Conservation (phyloP, 2,329 filamentous ascomycete genomes). For the Eurotiales sp. region DNA sequence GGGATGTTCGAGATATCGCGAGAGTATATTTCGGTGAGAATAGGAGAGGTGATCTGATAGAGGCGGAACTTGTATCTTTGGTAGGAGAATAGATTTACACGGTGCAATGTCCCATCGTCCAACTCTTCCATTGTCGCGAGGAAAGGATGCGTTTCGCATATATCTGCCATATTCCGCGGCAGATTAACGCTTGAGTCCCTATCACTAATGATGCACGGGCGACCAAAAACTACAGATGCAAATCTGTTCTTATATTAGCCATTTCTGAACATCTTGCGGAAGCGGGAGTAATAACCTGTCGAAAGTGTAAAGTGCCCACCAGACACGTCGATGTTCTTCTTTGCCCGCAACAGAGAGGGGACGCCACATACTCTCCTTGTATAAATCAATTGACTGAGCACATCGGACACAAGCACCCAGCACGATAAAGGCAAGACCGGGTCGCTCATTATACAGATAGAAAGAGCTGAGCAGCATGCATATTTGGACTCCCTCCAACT, state of each 20-base stretch:
- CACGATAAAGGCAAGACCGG: background rate
- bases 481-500: background rate
- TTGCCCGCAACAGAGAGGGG: background rate
- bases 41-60: background rate
- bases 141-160: background rate
- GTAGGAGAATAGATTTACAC: background rate
- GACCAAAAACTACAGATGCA: background rate
- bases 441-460: background rate
- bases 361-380: background rate
- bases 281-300: background rate
- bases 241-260: background rate
- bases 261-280: background rate
- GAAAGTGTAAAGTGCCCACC: background rate
- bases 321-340: background rate
- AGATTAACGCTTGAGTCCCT: background rate
- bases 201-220: background rate
- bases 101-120: background rate
- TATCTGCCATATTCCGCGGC: background rate
- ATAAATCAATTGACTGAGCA: background rate
- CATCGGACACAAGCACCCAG: background rate
- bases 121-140: background rate
- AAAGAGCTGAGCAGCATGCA: background rate
- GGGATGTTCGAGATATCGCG: background rate
- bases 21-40: background rate
- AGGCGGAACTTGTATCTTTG: background rate